Percentiles rank a stretch among this genome's conserved stretches.
Conservation (phyloP, 2,329 filamentous ascomycete species). For the Sordariomycetes sp. region DNA sequence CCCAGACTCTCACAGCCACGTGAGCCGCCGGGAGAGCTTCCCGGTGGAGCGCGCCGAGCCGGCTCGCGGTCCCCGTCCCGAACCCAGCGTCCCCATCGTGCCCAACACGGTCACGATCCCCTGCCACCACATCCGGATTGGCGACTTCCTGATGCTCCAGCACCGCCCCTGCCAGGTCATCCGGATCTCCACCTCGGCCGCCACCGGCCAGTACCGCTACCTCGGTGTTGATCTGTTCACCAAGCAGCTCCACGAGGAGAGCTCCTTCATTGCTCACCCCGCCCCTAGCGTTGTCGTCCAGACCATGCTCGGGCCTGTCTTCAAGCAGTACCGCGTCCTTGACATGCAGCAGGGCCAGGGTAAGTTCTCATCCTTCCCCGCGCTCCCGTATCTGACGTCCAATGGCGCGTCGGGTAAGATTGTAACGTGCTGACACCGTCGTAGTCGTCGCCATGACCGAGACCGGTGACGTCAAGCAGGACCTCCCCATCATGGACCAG, state of each 20-base stretch:
- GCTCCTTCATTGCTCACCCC: conserved; percentile 92
- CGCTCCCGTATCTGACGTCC: conserved; percentile 20
- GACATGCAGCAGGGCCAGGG: conserved; percentile 73
- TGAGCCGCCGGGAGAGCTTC: conserved; percentile 31
- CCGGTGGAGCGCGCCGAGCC: conserved; percentile 10
- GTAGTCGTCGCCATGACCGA: conserved; percentile 92
- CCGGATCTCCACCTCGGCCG: conserved; percentile 94
- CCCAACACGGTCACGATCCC: conserved; percentile 94
- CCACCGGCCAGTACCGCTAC: conserved; percentile 99
- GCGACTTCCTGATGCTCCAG: conserved; percentile 97
- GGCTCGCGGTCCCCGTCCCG: conserved; percentile 16
- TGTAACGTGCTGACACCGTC: neutral
- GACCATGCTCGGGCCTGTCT: conserved; percentile 98
- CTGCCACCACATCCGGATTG: conserved; percentile 98
- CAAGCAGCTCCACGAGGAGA: conserved; percentile 99
- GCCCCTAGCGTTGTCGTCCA: conserved; percentile 93
- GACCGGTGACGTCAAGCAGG: conserved; percentile 96
- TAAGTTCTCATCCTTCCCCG: conserved; percentile 5
- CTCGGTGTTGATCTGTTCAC: conserved; percentile 99
- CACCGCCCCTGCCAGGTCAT: conserved; percentile 99
- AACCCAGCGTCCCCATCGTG: conserved; percentile 20
- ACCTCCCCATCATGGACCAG: conserved; percentile 87
- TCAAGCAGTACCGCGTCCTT: conserved; percentile 99
- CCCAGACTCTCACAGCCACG: conserved; percentile 28
- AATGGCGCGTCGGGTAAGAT: neutral